Base-by-base conservation (phyloP, 306 rosid species). In the Prunus kanzakura region DNA sequence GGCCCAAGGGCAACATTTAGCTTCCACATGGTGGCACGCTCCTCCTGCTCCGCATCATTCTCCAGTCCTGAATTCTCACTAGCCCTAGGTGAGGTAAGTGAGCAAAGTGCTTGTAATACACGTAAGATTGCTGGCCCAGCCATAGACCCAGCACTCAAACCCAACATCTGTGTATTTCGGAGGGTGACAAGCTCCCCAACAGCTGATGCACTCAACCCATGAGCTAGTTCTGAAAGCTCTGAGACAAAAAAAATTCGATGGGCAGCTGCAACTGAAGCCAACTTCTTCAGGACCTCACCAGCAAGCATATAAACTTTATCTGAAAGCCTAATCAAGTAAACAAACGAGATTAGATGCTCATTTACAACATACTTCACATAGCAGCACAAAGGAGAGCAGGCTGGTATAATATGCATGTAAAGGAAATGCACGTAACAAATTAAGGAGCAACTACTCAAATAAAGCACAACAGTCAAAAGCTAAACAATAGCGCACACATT, bases 41-140 rank as follows among this genome's bases (percentile, higher is more conserved):
- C 97, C 82, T 89, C 97, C 78, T 82, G 91, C 78, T 86, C 96
- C 62, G 46, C 84, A 52, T 86, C 88, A 72, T 73, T 84, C 64
- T 81, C 93, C 67, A 78, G 67, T 71, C 72, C 86, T 79, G 72
- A 67, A 70, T 79, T 85, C 82, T 83, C 94, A 65, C 76, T 72
- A 58, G 68, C 81, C 83, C 78, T 29, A 72, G 81, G 84, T 55
- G 84, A 82, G 58, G 88, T 87, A 74, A 96, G 96, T 10, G 91
- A 89, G 80, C 98, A 91, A 45, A 92, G 91, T 75, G 89, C 93
- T 78, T 91, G 99, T 78, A 96, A 79, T 70, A 96, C 99, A 16
- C 99, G 98, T 64, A 93, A 85, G 73, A 91, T 96, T 69, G 98
- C 98, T 41, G 97, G 89, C 76, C 99, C 99, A 81, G 98, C 99